Base-by-base conservation (phyloP, 495 filamentous ascomycete genomes). In the Venustampulla echinocandica region DNA sequence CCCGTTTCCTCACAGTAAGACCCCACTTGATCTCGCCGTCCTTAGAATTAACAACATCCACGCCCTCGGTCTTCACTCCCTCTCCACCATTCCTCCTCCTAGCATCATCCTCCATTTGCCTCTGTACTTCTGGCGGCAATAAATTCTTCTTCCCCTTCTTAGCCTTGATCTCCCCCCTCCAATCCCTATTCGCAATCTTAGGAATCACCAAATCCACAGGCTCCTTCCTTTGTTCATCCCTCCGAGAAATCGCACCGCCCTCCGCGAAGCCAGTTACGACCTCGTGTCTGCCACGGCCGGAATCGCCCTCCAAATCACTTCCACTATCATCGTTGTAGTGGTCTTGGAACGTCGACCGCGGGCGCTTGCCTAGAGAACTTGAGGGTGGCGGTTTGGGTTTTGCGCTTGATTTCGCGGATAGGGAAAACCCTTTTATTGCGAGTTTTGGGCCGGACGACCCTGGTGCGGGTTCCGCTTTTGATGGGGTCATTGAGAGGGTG, bases 141-240 rank as follows among this genome's bases (percentile, higher is more conserved):
- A 75, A 51, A 42, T 75, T 76, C 58, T 69, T 69, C 19, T 44
- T 42, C 20, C 48, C 66, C 37, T 68, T 70, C 41, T 74, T 76
- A 42, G 67, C 68, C 36, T 65, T 65, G 39, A 70, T 62, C 49
- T 80, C 74, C 46, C 80, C 80, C 55, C 79, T 77, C 84, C 84
- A 87, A 58, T 88, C 79, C 40, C 81, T 77, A 59, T 83, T 85
- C 60, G 71, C 73, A 46, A 80, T 70, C 10, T 73, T 73, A 10
- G 69, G 69, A 43, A 92, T 92, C 19, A 86, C 71, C 19, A 85
- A 64, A n/a, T n/a, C n/a, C 10, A 74, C 37, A 9, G 11, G 7
- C 37, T 40, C 17, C 24, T 64, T 48, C 28, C 50, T 59, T 50
- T 64, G 20, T 28, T 23, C 65, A 63, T 10, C 67, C 32, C 34